phyloP scores from a whole-genome alignment of 1,284 basidiomycete species.

The Lentinus polychrous region DNA sequence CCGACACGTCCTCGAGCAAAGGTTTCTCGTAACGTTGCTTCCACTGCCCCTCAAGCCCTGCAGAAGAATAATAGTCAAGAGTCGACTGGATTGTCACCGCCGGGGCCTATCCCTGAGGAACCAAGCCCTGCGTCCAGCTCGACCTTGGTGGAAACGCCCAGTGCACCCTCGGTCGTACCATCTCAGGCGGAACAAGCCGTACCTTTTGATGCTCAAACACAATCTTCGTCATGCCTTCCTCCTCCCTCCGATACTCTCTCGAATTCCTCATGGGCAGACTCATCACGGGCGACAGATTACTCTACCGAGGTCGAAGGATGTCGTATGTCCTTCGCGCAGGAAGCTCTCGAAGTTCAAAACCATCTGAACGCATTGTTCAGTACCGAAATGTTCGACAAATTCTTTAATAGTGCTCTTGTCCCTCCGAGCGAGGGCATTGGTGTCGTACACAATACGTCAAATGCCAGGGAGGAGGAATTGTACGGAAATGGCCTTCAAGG shows the following conservation, averaged over 20 bases:
- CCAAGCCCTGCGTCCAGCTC: no score
- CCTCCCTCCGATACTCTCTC: background rate
- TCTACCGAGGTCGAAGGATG: background rate
- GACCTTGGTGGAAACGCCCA: no score
- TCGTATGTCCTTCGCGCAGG: slow-evolving; percentile 9
- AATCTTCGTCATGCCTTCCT: background rate
- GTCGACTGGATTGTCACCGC: no score
- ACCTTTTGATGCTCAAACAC: background rate
- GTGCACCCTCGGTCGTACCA: no score
- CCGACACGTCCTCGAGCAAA: slow-evolving; percentile 4
- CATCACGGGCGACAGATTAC: background rate
- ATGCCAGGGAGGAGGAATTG: background rate
- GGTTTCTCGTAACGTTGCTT: background rate
- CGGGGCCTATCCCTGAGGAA: no score
- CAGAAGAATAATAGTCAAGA: no score
- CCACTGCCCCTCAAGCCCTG: no score
- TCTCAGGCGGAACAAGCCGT: background rate
- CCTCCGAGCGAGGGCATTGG: background rate
- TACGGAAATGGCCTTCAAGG: background rate
- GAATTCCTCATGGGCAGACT: slow-evolving; percentile 1
- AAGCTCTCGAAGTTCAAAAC: slow-evolving; percentile 13
- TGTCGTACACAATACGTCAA: background rate
- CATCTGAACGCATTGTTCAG: slow-evolving; percentile 20
- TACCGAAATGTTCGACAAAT: slow-evolving; percentile 22
- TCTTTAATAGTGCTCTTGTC: slow-evolving; percentile 13